Base-by-base conservation (phyloP, 2,329 filamentous ascomycete species). In the Lachnellula willkommii region DNA sequence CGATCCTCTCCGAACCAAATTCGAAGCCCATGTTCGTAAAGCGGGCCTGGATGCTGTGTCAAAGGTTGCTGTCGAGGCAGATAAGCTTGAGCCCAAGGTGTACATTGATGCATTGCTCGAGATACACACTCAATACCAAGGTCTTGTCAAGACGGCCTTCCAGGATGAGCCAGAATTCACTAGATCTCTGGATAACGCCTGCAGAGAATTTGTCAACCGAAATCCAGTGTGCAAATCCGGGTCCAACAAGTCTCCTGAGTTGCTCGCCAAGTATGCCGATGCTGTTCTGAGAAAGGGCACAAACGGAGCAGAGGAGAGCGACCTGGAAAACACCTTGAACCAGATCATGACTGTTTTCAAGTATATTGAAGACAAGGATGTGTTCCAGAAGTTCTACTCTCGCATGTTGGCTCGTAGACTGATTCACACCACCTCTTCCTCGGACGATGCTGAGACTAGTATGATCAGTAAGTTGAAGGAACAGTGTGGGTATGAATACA, bases 261-360 rank as follows among this genome's bases (percentile, higher is more conserved):
- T 99, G 40, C 79, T 99, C 39, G 93, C 94, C 70, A 96, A 96
- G 73, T 97, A 99, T 71, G 90, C 92, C 35, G 94, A 99, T 71
- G 86, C 91, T 9, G 77, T 99, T 35, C 78, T 99, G 51, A 93
- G 94, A 73, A 96, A 96, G 79, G 93, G 90, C 63, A 89, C 88
- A 32, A 95, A 92, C 65, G 90, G 91, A 65, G 90, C 91, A 14
- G 94, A 97, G 69, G 94, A 99, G 69, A 88, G 89, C 35, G 93
- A 99, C 68, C 81, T 97, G 66, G 94, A 99, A 74, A 87, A 88
- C 63, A 88, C 90, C 35, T 77, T 97, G 32, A 85, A 84, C 20
- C 90, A 96, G 71, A 94, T 99, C 67, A 99, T 99, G 94, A 96
- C 93, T 1, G 90, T 99, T 54, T 99, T 99, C 83, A 97, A 97